Percentiles rank a stretch among this genome's conserved stretches.
phyloP scores from a whole-genome alignment of 2,329 filamentous ascomycete genomes.

The Ceratocystis cacaofunesta region DNA sequence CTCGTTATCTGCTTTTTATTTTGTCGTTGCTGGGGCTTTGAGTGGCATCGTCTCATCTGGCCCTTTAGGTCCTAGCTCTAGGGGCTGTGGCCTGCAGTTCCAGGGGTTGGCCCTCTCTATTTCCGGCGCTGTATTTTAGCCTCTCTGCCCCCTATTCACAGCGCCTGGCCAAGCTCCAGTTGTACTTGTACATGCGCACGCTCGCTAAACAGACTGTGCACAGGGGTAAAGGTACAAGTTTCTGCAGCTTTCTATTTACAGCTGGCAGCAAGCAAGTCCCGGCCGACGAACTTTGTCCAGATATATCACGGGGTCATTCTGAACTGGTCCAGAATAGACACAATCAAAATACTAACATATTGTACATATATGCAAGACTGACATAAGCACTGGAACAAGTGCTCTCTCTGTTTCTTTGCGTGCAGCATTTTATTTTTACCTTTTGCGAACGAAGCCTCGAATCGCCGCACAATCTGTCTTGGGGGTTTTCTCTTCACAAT shows the following conservation, averaged over 20 bases:
- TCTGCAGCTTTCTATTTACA: neutral
- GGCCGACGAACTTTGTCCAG: too few relatives aligned
- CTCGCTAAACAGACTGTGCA: neutral
- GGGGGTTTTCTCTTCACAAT: neutral
- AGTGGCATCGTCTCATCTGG: neutral
- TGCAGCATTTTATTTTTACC: too few relatives aligned
- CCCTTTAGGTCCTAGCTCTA: neutral
- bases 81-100: neutral
- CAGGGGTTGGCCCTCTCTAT: neutral
- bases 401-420: too few relatives aligned
- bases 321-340: neutral
- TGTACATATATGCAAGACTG: too few relatives aligned
- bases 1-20: too few relatives aligned
- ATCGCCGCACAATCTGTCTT: neutral
- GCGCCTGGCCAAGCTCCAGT: neutral
- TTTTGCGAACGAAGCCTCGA: neutral
- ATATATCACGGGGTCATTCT: too few relatives aligned
- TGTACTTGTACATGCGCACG: neutral
- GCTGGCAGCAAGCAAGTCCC: neutral
- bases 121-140: neutral
- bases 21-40: too few relatives aligned
- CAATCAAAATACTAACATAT: neutral
- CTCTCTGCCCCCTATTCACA: neutral
- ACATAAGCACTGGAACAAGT: too few relatives aligned
- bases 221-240: constrained; percentile 1